Evolutionary conservation across 1,284 basidiomycete species (phyloP).

Genomic region (Sanghuangporus sanghuang): DNA sequence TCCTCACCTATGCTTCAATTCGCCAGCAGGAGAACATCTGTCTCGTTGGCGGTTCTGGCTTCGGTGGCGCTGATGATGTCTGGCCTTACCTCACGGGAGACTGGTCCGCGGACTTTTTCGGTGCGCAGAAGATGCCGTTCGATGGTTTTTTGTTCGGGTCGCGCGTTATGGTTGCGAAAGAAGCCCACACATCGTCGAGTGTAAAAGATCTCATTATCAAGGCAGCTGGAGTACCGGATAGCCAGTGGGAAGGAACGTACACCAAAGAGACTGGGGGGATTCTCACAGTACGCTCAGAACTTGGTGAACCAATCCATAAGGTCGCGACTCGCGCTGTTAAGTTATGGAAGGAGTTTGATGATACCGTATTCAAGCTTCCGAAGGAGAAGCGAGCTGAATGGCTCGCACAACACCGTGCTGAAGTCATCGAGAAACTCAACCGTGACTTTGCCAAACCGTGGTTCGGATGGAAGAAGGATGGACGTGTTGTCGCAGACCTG

Average conservation of each 20-base stretch:
- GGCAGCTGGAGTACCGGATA: constrained; percentile 89
- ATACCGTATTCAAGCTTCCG: constrained; percentile 90
- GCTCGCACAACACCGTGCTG: constrained; percentile 83
- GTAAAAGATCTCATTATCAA: constrained; percentile 97
- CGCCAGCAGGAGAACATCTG: constrained; percentile 86
- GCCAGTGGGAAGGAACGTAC: constrained; percentile 94
- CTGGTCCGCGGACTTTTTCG: constrained; percentile 83
- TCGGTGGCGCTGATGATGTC: constrained; percentile 91
- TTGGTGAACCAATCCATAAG: constrained; percentile 99
- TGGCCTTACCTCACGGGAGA: constrained; percentile 98
- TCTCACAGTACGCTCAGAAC: constrained; percentile 94
- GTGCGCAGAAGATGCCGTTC: constrained; percentile 96
- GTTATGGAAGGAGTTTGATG: constrained; percentile 98
- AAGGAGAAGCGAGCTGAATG: constrained; percentile 92
- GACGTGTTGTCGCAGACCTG: constrained; percentile 77
- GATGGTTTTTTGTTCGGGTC: constrained; percentile 96
- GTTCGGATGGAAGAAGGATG: constrained; percentile 96
- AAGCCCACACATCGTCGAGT: constrained; percentile 89
- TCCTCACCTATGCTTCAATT: constrained; percentile 87
- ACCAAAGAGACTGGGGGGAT: constrained; percentile 92
- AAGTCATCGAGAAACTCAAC: constrained; percentile 91
- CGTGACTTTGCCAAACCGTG: constrained; percentile 95
- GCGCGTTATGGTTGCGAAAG: constrained; percentile 97
- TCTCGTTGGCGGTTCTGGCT: constrained; percentile 95
- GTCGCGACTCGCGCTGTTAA: constrained; percentile 95